A percentile compares a stretch with the other conserved stretches of the same genome.
Evolutionary conservation across 176 grass and related monocot species (phyloP).

Genomic region (Carex kokanica): DNA sequence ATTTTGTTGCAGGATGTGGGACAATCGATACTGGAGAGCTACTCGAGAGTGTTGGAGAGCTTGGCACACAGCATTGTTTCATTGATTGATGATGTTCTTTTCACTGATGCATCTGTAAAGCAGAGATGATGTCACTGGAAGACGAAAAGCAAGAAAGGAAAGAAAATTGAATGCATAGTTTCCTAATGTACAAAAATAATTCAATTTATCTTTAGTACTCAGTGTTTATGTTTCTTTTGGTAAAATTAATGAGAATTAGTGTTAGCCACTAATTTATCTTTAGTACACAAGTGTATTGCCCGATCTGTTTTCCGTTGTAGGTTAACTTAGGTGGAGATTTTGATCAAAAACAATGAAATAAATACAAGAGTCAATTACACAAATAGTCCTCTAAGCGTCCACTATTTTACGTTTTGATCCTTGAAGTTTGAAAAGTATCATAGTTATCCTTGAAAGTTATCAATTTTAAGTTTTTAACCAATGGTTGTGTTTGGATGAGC

Average conservation of each 20-base stretch:
- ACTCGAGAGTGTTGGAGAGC: slow-evolving; percentile 89
- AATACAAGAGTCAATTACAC: not conserved
- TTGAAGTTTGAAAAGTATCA: not conserved
- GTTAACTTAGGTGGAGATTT: slow-evolving; percentile 4
- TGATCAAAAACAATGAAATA: slow-evolving; percentile 5
- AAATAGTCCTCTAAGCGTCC: not conserved
- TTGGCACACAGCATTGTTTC: slow-evolving; percentile 77
- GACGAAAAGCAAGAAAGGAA: slow-evolving; percentile 33
- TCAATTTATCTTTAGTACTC: slow-evolving; percentile 25
- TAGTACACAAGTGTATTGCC: not conserved
- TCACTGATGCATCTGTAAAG: slow-evolving; percentile 55
- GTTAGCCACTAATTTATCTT: not conserved
- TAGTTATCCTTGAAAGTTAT: not conserved
- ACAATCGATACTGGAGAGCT: slow-evolving; percentile 80
- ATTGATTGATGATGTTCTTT: slow-evolving; percentile 77
- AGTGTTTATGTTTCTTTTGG: slow-evolving; percentile 23
- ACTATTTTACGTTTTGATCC: not conserved
- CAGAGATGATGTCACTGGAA: slow-evolving; percentile 41
- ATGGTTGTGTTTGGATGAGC: no score
- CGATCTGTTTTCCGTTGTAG: not conserved
- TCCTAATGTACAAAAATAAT: slow-evolving; percentile 36
- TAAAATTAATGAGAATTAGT: slow-evolving; percentile 23
- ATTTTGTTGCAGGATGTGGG: slow-evolving; percentile 59
- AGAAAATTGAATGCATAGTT: slow-evolving; percentile 36
- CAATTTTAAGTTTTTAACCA: not conserved